Base-by-base conservation (phyloP, 108 stramenopile species). In the Chaetoceros muelleri region DNA sequence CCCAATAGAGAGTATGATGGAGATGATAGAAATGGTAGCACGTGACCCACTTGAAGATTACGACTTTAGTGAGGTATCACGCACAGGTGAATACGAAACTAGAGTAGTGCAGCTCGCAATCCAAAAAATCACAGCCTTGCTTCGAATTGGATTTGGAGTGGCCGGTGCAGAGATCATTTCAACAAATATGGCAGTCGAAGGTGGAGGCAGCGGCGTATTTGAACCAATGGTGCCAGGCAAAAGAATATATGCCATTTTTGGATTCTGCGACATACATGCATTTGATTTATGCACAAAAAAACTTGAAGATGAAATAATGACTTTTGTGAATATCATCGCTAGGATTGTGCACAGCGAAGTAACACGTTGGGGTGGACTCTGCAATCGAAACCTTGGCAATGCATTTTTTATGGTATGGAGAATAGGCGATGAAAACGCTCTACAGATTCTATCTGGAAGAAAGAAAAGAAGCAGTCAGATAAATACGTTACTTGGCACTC, bases 391-490 rank as follows among this genome's bases (percentile, higher is more conserved):
- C 67, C 62, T 96, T 40, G 97, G 97, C 24, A 73, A 74, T 63
- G 84, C 90, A 20, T 96, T 96, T 66, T 70, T 98, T 44, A 84
- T 96, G 80, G 93, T 96, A 0, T 98, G 91, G 85, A 82, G 94
- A 44, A 94, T 95, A 48, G 90, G 90, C 23, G 69, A 75, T 48
- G 69, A 75, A 52, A 57, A 57, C 24, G 44, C 67, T 26, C 49
- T 75, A 10, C 52, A 61, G 30, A 53, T 69, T 44, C 67, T 52
- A 45, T 25, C 47, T 27, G 52, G 64, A 0, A 46, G 53, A 13
- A 28, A 18, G 52, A 51, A 49, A 60, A 31, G 51, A 49, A 60
- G 17, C 44, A 55, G 48, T 24, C 23, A 55, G 48, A 28, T 40
- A 10, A 44, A 52, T 2, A 52, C 29, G n/a, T n/a, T n/a, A n/a